Percentiles rank a stretch among this genome's conserved stretches.
Conservation (phyloP, 164 flowering plant species). For the Vitis vinifera region DNA sequence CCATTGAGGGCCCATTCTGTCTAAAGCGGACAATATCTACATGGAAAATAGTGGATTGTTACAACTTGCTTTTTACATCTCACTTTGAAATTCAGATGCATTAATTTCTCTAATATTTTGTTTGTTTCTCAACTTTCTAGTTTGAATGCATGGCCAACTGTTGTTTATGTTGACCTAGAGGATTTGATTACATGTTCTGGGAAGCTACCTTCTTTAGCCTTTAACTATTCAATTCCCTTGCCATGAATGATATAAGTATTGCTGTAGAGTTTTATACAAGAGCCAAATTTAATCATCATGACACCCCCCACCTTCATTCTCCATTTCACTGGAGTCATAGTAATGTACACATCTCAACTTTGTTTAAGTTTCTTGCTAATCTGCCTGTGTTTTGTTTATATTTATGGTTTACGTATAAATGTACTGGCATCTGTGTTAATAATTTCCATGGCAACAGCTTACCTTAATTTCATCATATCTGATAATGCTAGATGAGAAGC, state of each 20-base stretch:
- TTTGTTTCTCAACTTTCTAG: background rate
- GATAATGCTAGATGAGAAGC: conserved; percentile 38
- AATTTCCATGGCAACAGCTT: conserved; percentile 1
- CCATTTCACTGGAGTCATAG: no score
- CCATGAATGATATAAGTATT: background rate
- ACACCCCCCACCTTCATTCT: no score
- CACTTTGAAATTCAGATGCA: background rate
- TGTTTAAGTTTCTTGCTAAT: no score
- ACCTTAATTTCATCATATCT: conserved; percentile 1
- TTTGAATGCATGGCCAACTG: background rate
- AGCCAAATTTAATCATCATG: no score
- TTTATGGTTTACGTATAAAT: background rate
- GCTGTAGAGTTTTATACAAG: no score
- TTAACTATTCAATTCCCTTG: background rate
- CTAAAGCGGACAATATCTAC: no score
- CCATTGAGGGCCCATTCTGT: no score
- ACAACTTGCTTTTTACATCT: no score
- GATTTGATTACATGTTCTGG: background rate
- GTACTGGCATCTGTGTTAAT: background rate
- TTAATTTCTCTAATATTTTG: background rate
- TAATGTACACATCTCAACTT: no score
- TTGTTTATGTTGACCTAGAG: background rate
- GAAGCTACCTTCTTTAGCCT: background rate
- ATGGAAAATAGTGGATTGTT: no score
- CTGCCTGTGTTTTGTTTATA: background rate